Evolutionary conservation across 306 rosid species (phyloP).

Genomic region (Prinsepia uniflora): DNA sequence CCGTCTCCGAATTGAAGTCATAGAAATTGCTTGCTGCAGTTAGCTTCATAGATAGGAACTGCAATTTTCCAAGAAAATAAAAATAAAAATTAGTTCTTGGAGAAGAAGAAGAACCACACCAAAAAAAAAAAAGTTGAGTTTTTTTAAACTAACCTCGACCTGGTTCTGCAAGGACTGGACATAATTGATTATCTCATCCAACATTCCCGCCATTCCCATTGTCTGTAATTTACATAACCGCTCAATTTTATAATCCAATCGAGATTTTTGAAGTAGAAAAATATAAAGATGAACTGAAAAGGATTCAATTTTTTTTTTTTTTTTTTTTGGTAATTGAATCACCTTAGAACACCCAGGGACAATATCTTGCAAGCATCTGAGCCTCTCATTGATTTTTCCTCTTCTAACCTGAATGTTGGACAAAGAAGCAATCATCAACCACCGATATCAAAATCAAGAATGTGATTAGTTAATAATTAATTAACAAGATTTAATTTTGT

Average conservation of each 20-base stretch:
- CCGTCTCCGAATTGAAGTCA: constrained; percentile 78
- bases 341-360: constrained; percentile 99
- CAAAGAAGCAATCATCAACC: not conserved
- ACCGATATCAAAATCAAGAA: not conserved
- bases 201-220: constrained; percentile 98
- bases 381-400: constrained; percentile 86
- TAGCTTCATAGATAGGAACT: constrained; percentile 92
- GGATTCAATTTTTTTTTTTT: no score
- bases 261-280: not conserved
- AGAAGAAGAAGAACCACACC: not conserved
- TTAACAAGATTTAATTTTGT: no score
- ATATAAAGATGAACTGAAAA: no score
- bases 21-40: constrained; percentile 78
- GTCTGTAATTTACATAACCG: constrained; percentile 50
- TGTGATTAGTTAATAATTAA: no score
- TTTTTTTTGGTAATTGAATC: not conserved
- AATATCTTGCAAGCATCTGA: constrained; percentile 79
- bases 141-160: constrained; percentile 53
- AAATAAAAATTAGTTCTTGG: not conserved
- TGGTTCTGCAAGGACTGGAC: constrained; percentile 96
- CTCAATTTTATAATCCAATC: not conserved
- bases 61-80: constrained; percentile 25
- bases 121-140: not conserved
- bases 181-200: constrained; percentile 95
- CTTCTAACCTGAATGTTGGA: constrained; percentile 72